phyloP scores from a whole-genome alignment of 2,329 filamentous ascomycete genomes.

The Aureobasidium sp. region DNA sequence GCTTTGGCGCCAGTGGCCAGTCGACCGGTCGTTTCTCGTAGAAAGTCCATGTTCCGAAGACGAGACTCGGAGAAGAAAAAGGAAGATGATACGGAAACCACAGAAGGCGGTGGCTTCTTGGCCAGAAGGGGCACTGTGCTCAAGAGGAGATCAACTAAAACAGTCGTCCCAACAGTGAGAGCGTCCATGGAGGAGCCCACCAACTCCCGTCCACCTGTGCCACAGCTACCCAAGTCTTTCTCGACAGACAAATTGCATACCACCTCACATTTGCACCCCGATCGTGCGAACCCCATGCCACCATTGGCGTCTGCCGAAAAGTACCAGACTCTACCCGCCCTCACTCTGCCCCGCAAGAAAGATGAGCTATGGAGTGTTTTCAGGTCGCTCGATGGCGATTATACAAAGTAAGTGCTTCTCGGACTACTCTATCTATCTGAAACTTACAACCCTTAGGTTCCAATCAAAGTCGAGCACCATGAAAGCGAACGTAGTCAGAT shows the following conservation, averaged over 20 bases:
- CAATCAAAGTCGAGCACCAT: slow-evolving; percentile 62
- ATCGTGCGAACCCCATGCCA: slow-evolving; percentile 35
- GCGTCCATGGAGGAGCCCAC: slow-evolving; percentile 8
- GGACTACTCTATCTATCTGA: slow-evolving; percentile 6
- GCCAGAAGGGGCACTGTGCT: slow-evolving; percentile 17
- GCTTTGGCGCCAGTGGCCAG: not conserved
- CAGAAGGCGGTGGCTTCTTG: slow-evolving; percentile 4
- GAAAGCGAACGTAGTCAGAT: slow-evolving; percentile 67
- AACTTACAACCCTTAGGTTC: slow-evolving; percentile 42
- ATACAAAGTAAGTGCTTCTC: slow-evolving; percentile 46
- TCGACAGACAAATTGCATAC: slow-evolving; percentile 38
- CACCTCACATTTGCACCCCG: slow-evolving; percentile 24
- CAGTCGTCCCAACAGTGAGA: not conserved
- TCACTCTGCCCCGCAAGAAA: slow-evolving; percentile 42
- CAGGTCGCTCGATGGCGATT: slow-evolving; percentile 58
- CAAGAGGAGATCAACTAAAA: slow-evolving; percentile 13
- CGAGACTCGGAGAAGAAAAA: slow-evolving; percentile 1
- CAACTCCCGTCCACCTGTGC: slow-evolving; percentile 27
- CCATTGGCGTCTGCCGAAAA: slow-evolving; percentile 33
- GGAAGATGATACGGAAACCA: not conserved
- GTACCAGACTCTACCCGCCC: slow-evolving; percentile 21
- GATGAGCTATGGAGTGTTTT: slow-evolving; percentile 64
- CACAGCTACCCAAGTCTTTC: slow-evolving; percentile 39
- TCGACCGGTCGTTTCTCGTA: not conserved
- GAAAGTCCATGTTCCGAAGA: slow-evolving; percentile 1